Evolutionary conservation across 2,329 filamentous ascomycete genomes (phyloP).

Genomic region (Fusarium nygamai): DNA sequence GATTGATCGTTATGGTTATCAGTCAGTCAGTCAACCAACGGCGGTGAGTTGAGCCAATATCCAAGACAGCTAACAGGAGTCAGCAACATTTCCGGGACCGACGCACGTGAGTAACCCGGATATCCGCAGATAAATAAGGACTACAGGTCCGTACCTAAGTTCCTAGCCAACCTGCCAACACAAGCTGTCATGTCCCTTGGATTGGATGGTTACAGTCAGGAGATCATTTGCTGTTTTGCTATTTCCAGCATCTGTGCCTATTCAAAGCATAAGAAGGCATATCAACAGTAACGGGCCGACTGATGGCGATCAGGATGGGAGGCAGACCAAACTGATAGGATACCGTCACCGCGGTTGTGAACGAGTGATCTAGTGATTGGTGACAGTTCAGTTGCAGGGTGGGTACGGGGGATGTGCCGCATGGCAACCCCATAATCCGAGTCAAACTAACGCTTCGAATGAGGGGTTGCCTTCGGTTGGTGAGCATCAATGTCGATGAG

Average conservation of each 20-base stretch:
- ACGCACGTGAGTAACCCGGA: background rate
- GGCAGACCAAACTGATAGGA: conserved; percentile 42
- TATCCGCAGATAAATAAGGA: background rate
- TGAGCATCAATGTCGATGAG: conserved; percentile 1
- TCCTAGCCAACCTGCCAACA: background rate
- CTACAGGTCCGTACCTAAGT: background rate
- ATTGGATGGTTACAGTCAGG: background rate
- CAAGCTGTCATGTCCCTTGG: background rate
- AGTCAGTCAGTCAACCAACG: conserved; percentile 1
- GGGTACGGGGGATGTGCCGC: conserved; percentile 37
- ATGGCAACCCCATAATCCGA: conserved; percentile 42
- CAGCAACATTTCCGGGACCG: background rate
- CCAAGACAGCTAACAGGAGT: background rate
- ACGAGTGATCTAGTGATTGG: conserved; percentile 38
- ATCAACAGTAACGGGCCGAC: conserved; percentile 44
- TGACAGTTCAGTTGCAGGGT: conserved; percentile 23
- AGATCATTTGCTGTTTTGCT: background rate
- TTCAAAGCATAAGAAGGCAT: conserved; percentile 9
- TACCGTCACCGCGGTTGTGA: conserved; percentile 43
- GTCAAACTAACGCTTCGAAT: conserved; percentile 10
- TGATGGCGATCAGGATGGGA: conserved; percentile 32
- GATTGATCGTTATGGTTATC: background rate
- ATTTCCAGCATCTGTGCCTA: background rate
- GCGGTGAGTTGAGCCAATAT: background rate
- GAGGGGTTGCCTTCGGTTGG: conserved; percentile 26